Conservation (phyloP, 331 rosid genomes). For the Acacia pycnantha region DNA sequence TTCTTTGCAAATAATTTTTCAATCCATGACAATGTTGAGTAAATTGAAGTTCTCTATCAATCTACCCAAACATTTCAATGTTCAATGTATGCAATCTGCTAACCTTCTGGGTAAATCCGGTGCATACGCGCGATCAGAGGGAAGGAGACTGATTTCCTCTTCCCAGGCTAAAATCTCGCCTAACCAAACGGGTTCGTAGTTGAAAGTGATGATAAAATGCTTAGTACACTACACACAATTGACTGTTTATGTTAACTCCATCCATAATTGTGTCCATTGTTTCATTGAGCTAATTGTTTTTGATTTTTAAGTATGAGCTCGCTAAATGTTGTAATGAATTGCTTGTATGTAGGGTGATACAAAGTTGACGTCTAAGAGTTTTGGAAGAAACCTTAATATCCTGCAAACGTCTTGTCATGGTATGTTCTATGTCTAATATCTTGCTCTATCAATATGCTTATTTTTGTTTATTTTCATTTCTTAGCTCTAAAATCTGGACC, state of each 20-base stretch:
- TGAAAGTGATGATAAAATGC: background rate
- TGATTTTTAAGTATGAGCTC: background rate
- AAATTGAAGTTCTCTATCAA: background rate
- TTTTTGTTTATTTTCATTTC: background rate
- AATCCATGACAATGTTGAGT: background rate
- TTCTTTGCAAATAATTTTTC: background rate
- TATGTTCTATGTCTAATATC: constrained; percentile 26
- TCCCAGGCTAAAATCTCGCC: background rate
- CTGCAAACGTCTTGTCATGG: constrained; percentile 32
- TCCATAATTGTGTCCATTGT: background rate
- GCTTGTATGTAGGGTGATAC: constrained; percentile 30
- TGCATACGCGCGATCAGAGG: no score
- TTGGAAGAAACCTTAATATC: constrained; percentile 14
- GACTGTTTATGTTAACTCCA: background rate
- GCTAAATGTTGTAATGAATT: background rate
- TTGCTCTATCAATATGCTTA: background rate
- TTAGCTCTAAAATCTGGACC: background rate
- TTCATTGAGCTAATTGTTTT: background rate
- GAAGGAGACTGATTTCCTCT: no score
- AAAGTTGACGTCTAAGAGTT: constrained; percentile 18
- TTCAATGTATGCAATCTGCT: background rate
- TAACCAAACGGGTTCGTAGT: background rate
- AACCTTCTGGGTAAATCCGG: background rate
- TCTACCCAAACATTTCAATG: background rate
- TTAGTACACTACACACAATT: background rate